phyloP scores from a whole-genome alignment of 179 eudicot species.

The Beta lomatogona region DNA sequence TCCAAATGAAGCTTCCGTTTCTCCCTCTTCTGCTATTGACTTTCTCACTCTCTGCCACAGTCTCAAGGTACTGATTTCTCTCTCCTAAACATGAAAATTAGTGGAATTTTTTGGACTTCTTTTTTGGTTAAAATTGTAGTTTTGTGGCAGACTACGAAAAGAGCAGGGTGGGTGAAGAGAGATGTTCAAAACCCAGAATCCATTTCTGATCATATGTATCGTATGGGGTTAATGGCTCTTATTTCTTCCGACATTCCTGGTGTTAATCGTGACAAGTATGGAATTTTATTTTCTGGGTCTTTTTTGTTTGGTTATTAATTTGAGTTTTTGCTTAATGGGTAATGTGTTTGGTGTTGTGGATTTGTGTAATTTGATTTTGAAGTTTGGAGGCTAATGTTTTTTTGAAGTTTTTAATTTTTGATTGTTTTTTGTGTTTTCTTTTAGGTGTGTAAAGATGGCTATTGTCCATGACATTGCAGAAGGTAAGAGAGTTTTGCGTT shows the following conservation, averaged over 20 bases:
- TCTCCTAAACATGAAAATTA: background rate
- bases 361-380: background rate
- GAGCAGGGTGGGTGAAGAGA: slow-evolving; percentile 86
- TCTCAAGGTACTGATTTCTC: slow-evolving; percentile 63
- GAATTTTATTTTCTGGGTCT: background rate
- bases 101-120: background rate
- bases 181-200: slow-evolving; percentile 79
- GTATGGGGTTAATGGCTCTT: slow-evolving; percentile 96
- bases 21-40: slow-evolving; percentile 85
- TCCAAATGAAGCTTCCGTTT: slow-evolving; percentile 21
- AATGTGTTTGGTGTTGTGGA: background rate
- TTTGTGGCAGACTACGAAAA: slow-evolving; percentile 64
- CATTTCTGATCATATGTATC: slow-evolving; percentile 91
- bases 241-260: slow-evolving; percentile 79
- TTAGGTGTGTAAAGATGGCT: slow-evolving; percentile 93
- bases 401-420: no score
- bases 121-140: slow-evolving; percentile 6
- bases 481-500: slow-evolving; percentile 45
- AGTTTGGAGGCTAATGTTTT: no score
- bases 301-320: slow-evolving; percentile 7
- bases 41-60: slow-evolving; percentile 86
- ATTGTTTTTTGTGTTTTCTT: background rate
- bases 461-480: slow-evolving; percentile 97
- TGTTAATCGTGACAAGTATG: slow-evolving; percentile 84
- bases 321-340: background rate